These are phyloP conservation scores for Pichia sorboxylosa DNA, from an alignment of 1,139 yeast species.

Conservation along the genomic window DNA sequence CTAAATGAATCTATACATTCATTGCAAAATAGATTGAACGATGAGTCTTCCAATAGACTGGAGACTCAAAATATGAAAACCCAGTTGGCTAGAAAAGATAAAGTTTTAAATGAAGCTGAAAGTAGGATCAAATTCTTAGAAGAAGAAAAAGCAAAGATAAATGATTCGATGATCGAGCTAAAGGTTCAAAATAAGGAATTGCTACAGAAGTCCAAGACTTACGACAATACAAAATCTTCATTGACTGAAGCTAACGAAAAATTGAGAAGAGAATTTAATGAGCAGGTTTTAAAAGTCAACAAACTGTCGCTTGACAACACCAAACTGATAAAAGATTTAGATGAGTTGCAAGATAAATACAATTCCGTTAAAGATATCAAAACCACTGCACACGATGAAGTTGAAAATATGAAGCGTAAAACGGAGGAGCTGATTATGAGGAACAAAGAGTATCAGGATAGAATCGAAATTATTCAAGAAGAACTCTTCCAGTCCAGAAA, in stretches of 20 bases:
- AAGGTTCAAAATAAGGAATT: constrained; percentile 34
- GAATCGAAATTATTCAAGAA: constrained; percentile 62
- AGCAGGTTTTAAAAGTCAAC: constrained; percentile 26
- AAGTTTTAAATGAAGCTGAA: constrained; percentile 17
- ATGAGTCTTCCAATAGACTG: constrained; percentile 23
- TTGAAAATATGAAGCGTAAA: constrained; percentile 54
- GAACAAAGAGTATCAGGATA: constrained; percentile 48
- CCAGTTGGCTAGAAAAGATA: constrained; percentile 19
- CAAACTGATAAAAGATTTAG: constrained; percentile 36
- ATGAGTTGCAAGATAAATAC: constrained; percentile 39
- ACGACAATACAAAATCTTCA: constrained; percentile 30
- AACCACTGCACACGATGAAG: constrained; percentile 39
- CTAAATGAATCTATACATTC: constrained; percentile 19
- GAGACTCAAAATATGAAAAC: constrained; percentile 23
- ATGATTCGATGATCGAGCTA: constrained; percentile 31
- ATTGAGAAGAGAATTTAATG: constrained; percentile 27
- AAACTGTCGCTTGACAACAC: constrained; percentile 44
- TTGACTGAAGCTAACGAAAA: constrained; percentile 30
- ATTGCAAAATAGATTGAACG: constrained; percentile 20
- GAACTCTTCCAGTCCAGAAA: constrained; percentile 66
- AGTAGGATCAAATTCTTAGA: constrained; percentile 28
- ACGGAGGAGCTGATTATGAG: constrained; percentile 67
- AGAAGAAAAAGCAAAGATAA: constrained; percentile 30
- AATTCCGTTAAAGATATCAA: constrained; percentile 38
- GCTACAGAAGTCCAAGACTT: constrained; percentile 27